Evolutionary conservation across 78 protist genomes (phyloP).

Genomic region (Dictyostelium intermedium): DNA sequence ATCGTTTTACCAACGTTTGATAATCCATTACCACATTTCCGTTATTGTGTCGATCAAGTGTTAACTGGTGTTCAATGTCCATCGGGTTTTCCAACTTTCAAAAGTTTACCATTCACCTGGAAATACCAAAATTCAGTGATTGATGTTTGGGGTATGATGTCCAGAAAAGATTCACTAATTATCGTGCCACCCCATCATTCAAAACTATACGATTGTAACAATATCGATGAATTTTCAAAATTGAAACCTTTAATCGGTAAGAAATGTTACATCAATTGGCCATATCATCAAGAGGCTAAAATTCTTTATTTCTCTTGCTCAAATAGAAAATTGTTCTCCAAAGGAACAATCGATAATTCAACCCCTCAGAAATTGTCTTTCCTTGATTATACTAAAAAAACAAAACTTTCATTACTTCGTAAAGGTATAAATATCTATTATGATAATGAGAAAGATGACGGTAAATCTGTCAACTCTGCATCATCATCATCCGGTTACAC

Average conservation of each 20-base stretch:
- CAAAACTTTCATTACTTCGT: neutral
- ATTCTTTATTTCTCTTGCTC: conserved; percentile 49
- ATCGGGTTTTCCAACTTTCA: conserved; percentile 75
- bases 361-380: conserved; percentile 18
- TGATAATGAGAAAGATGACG: neutral
- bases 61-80: conserved; percentile 49
- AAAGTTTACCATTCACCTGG: neutral
- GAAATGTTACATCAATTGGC: conserved; percentile 65
- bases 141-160: conserved; percentile 66
- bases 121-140: conserved; percentile 5
- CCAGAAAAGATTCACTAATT: conserved; percentile 48
- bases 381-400: conserved; percentile 27
- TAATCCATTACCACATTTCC: conserved; percentile 29
- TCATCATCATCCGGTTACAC: neutral
- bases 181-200: conserved; percentile 9
- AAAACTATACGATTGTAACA: neutral
- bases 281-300: conserved; percentile 62
- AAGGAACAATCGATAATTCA: neutral
- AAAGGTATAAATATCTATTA: conserved; percentile 26
- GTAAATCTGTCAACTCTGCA: neutral
- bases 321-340: neutral
- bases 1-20: neutral
- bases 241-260: conserved; percentile 23
- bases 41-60: conserved; percentile 45
- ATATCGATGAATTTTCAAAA: neutral